Percentiles rank a stretch among this genome's conserved stretches.
Evolutionary conservation across 495 filamentous ascomycete genomes (phyloP).

Genomic region (Aspergillus sclerotioniger): DNA sequence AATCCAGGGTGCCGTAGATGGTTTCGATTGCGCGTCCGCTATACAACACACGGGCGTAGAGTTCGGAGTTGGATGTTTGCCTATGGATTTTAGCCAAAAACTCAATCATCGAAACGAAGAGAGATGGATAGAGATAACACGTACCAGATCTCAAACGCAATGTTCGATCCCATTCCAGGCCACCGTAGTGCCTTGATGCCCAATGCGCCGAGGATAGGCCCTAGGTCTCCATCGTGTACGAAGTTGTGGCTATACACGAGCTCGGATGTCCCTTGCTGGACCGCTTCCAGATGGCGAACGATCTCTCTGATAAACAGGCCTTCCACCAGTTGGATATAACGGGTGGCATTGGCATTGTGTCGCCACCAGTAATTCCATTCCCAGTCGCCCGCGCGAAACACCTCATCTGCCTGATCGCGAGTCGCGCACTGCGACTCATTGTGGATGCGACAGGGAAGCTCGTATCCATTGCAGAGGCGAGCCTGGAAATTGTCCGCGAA

Average conservation of each 20-base stretch:
- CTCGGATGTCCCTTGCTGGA: slow-evolving; percentile 20
- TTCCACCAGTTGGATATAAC: slow-evolving; percentile 41
- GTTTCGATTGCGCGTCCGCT: slow-evolving; percentile 36
- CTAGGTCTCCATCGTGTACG: slow-evolving; percentile 35
- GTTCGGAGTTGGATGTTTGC: slow-evolving; percentile 21
- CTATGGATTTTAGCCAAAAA: slow-evolving; percentile 13
- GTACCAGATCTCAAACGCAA: slow-evolving; percentile 38
- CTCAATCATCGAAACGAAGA: not conserved
- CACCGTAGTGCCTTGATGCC: slow-evolving; percentile 31
- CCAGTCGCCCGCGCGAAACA: slow-evolving; percentile 47
- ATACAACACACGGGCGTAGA: slow-evolving; percentile 41
- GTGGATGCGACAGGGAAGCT: slow-evolving; percentile 32
- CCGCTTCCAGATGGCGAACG: slow-evolving; percentile 33
- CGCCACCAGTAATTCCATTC: slow-evolving; percentile 49
- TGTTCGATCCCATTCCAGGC: slow-evolving; percentile 37
- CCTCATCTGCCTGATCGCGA: slow-evolving; percentile 32
- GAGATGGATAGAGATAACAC: not conserved
- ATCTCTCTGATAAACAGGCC: slow-evolving; percentile 44
- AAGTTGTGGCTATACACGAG: slow-evolving; percentile 36
- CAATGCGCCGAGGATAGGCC: slow-evolving; percentile 32
- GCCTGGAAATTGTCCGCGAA: slow-evolving; percentile 47
- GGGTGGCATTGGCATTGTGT: slow-evolving; percentile 30
- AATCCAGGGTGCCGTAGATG: slow-evolving; percentile 34
- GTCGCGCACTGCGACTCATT: slow-evolving; percentile 35
- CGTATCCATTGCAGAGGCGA: slow-evolving; percentile 43